Base-by-base conservation (phyloP, 306 rosid genomes). In the Lathyrus aphaca region DNA sequence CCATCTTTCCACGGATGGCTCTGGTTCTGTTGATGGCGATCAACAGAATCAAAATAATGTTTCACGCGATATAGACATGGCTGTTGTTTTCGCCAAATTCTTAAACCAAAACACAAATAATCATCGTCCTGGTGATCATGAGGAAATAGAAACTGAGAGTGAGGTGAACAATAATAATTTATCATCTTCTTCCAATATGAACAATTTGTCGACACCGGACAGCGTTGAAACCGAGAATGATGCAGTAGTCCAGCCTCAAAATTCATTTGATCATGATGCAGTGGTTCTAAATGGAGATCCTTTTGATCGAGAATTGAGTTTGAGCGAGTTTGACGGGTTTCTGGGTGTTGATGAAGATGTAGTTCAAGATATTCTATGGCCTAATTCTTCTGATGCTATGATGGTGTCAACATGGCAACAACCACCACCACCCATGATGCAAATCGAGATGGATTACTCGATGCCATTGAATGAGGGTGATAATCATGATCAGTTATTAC, bases 21-120 rank as follows among this genome's bases (percentile, higher is more conserved):
- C n/a, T 50, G 42, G 48, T 3, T 62, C 50, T 17, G 50, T 18
- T 14, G 68, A 62, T 19, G 46, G 17, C 39, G 68, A 55, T 25
- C 27, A 72, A 17, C 59, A 30, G 1, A 48, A 14, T 8, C 50
- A 75, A 18, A 9, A 77, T 15, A 55, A 53, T 2, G 85, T 44
- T 4, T 64, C 88, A 0, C 74, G 61, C 3, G 90, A 84, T 23
- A 90, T 93, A 29, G 97, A 93, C 69, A 77, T 93, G 64, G 96
- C 98, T 0, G 76, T 64, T 0, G 98, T 93, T 12, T 93, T 93
- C 10, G 96, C 97, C 0, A 80, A 82, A 7, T 93, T 82, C 82
- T 69, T 93, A 82, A 82, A 80, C 83, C 82, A 82, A 18, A 71
- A 78, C 18, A 39, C 80, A 3, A 70, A 6, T 5, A 9, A 2